These are phyloP conservation scores for Oenanthe javanica DNA, from an alignment of 140 eudicot genomes.

Conservation along the genomic window DNA sequence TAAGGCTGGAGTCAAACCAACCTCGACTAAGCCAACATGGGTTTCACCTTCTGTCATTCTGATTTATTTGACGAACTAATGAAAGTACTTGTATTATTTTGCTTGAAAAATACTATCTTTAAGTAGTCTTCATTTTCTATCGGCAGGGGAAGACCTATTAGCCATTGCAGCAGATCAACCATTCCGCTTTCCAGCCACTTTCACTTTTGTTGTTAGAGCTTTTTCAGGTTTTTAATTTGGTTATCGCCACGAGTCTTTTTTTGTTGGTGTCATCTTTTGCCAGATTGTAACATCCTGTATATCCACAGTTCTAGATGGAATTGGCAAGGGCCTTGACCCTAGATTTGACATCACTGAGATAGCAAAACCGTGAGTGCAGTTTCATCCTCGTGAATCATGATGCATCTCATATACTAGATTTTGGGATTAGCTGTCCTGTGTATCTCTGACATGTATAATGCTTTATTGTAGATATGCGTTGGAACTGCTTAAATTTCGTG, in stretches of 20 bases:
- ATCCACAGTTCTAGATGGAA: constrained; percentile 86
- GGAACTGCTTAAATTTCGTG: constrained; percentile 90
- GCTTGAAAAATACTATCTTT: background rate
- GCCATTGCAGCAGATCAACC: constrained; percentile 98
- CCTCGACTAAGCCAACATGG: background rate
- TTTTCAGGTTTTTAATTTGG: constrained; percentile 66
- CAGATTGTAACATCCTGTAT: constrained; percentile 1
- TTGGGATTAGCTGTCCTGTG: background rate
- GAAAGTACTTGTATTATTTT: background rate
- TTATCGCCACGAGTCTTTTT: background rate
- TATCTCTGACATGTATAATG: constrained; percentile 16
- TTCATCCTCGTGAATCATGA: background rate
- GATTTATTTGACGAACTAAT: background rate
- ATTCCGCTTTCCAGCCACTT: constrained; percentile 91
- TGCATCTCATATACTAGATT: background rate
- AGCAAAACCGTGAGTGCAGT: constrained; percentile 90
- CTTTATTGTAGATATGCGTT: constrained; percentile 66
- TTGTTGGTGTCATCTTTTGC: background rate
- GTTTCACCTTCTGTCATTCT: background rate
- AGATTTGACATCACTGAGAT: constrained; percentile 98
- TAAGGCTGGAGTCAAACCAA: background rate
- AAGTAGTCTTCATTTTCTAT: background rate
- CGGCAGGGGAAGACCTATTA: constrained; percentile 87
- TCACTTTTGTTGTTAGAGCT: constrained; percentile 97
- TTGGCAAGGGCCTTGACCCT: constrained; percentile 99